Base-by-base conservation (phyloP, 177 flowering plant genomes). In the Telopea speciosissima region DNA sequence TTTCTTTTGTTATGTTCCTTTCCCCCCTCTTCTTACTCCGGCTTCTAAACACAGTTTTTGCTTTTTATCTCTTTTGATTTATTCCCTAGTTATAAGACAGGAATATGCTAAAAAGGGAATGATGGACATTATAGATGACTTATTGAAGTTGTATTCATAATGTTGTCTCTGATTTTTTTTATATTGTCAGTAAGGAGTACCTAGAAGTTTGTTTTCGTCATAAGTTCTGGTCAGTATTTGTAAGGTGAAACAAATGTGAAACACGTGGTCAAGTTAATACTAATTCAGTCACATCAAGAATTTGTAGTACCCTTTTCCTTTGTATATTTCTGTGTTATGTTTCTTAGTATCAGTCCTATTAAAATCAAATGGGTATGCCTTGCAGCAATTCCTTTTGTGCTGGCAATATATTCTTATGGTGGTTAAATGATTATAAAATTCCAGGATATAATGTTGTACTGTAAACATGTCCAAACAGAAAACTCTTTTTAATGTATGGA, bases 401-500 rank as follows among this genome's bases (percentile, higher is more conserved):
- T 49, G 54, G 17, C 54, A 12, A 12, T 49, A 49, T 12, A 49
- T 49, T 49, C 17, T 49, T 49, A 8, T 49, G 5, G 17, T 49
- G 9, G 40, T 36, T 36, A 8, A 28, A 28, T 36, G 40, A 36
- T 36, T 8, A 36, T 36, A 36, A 36, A 36, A 36, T 36, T 36
- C 40, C 40, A 36, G 40, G 40, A 36, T 36, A 8, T 36, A 8
- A 36, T 36, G 40, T 36, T 36, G 40, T 36, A 36, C 40, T 49
- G 14, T 49, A 1, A 49, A 49, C 54, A 49, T 49, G 14, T 49
- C 45, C 63, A 25, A 83, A 69, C 95, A 94, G 99, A 79, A 77
- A 79, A 81, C 81, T 66, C 72, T 94, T 58, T 83, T 65, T 80
- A 85, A 83, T 70, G 96, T 87, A 66, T 87, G 93, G 92, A 77